Percentiles rank a stretch among this genome's conserved stretches.
Evolutionary conservation across 1,139 yeast genomes (phyloP).

Genomic region (Meyerozyma athensensis): DNA sequence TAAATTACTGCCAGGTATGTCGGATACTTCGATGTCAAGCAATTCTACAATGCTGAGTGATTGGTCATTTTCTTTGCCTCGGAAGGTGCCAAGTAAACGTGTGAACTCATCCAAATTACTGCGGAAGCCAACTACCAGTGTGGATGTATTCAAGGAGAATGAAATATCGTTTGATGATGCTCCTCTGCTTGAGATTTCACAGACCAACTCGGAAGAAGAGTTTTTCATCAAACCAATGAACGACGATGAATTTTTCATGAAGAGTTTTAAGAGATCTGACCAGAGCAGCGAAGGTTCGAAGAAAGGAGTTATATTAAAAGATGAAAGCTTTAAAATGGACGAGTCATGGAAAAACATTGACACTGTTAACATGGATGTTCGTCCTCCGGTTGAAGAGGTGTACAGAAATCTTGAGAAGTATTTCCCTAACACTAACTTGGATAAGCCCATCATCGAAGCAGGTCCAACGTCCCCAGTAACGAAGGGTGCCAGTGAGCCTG

Average conservation of each 20-base stretch:
- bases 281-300: constrained; percentile 13
- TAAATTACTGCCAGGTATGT: background rate
- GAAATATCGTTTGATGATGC: constrained; percentile 69
- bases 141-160: constrained; percentile 61
- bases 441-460: constrained; percentile 85
- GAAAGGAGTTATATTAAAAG: constrained; percentile 8
- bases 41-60: constrained; percentile 3
- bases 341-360: constrained; percentile 23
- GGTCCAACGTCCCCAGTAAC: constrained; percentile 55
- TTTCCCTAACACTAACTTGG: constrained; percentile 90
- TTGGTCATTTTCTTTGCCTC: background rate
- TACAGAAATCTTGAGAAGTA: constrained; percentile 87
- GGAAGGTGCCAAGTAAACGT: background rate
- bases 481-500: background rate
- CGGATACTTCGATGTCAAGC: constrained; percentile 1
- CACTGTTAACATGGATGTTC: constrained; percentile 42
- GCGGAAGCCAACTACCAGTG: constrained; percentile 2
- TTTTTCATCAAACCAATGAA: constrained; percentile 27
- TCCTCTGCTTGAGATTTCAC: constrained; percentile 43
- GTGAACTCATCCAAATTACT: background rate
- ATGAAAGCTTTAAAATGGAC: constrained; percentile 1
- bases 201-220: constrained; percentile 20
- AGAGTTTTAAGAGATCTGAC: constrained; percentile 16
- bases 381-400: constrained; percentile 94
- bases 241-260: constrained; percentile 27